Evolutionary conservation across 1,284 basidiomycete species (phyloP).

Genomic region (Sanghuangporus weigelae): DNA sequence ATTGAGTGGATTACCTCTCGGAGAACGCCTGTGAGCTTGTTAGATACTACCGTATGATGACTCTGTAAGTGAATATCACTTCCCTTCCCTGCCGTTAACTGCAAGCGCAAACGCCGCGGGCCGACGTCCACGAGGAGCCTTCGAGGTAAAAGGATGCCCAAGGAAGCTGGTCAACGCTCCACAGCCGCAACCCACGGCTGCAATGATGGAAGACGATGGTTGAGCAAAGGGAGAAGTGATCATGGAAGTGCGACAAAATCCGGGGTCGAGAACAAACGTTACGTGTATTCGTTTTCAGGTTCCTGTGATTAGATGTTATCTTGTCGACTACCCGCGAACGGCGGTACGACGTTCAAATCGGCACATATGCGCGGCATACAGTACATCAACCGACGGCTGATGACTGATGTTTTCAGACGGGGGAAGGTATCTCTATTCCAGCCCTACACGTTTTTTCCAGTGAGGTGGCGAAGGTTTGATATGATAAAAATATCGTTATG

Average conservation of each 20-base stretch:
- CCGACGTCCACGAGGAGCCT: neutral
- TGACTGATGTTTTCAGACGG: neutral
- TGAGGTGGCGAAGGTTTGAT: neutral
- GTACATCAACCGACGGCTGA: neutral
- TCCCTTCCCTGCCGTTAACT: neutral
- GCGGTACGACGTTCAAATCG: neutral
- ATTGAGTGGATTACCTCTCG: neutral
- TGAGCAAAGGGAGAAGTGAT: neutral
- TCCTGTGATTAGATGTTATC: neutral
- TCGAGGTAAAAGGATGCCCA: neutral
- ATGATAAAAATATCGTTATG: neutral
- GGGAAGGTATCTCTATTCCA: neutral
- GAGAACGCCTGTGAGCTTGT: neutral
- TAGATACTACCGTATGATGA: neutral
- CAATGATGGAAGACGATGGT: neutral
- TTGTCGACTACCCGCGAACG: neutral
- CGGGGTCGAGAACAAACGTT: neutral
- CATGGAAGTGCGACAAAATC: neutral
- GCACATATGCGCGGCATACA: neutral
- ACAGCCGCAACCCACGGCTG: neutral
- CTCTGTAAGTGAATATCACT: neutral
- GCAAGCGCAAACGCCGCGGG: neutral
- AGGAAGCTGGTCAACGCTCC: neutral
- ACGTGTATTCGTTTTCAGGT: neutral
- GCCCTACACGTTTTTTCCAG: neutral